A percentile compares a stretch with the other conserved stretches of the same genome.
Conservation (phyloP, 2,329 filamentous ascomycete species). For the Apiospora aurea region DNA sequence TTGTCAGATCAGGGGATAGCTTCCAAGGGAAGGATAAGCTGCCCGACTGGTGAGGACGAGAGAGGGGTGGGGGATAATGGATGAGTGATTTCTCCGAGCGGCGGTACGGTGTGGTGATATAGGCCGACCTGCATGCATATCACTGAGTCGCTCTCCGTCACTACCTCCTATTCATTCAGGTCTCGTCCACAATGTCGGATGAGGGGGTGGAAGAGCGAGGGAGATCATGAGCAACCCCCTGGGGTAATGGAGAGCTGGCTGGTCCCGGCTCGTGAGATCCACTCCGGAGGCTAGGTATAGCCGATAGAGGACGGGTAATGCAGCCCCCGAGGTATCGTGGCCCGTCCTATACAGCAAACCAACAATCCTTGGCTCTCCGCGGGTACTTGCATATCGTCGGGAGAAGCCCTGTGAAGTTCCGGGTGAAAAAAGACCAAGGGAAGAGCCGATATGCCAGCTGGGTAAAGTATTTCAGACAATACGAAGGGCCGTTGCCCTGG, state of each 20-base stretch:
- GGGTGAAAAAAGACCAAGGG: neutral
- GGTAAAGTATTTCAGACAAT: neutral
- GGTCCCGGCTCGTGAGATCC: neutral
- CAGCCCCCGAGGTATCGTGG: neutral
- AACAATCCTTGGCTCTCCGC: no score
- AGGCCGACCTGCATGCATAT: neutral
- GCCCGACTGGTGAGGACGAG: slow-evolving; percentile 17
- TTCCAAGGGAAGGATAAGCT: neutral
- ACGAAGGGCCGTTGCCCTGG: neutral
- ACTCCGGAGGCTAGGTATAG: neutral
- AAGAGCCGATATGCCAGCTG: neutral
- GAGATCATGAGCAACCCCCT: neutral
- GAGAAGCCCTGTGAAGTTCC: neutral
- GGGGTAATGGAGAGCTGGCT: neutral
- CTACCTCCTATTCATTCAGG: neutral
- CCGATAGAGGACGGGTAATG: neutral
- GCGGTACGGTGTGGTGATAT: neutral
- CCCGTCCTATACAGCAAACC: neutral
- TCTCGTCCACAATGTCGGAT: neutral
- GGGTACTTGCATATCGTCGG: neutral
- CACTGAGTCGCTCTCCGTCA: neutral
- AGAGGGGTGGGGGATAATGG: neutral
- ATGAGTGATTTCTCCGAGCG: neutral
- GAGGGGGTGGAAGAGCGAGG: neutral
- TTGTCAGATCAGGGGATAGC: neutral